A percentile compares a stretch with the other conserved stretches of the same genome.
phyloP scores from a whole-genome alignment of 352 stramenopile genomes.

The Pythium inflatum region DNA sequence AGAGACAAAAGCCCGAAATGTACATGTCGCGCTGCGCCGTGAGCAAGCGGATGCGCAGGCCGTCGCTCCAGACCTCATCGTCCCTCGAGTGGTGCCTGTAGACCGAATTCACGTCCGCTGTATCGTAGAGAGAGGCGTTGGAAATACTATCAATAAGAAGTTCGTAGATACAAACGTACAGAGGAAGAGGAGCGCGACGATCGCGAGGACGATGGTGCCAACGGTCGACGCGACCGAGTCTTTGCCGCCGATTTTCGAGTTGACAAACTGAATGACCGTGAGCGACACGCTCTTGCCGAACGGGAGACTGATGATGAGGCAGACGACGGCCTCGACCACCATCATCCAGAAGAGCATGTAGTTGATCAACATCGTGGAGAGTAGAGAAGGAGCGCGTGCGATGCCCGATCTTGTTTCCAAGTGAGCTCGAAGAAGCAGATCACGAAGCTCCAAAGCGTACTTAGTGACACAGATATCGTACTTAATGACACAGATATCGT shows the following conservation, averaged over 20 bases:
- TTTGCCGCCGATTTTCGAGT: slow-evolving; percentile 43
- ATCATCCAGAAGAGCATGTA: slow-evolving; percentile 63
- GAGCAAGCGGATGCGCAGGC: slow-evolving; percentile 79
- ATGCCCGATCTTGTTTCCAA: background rate
- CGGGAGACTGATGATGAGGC: slow-evolving; percentile 54
- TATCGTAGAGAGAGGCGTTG: background rate
- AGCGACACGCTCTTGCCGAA: slow-evolving; percentile 67
- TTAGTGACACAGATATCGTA: slow-evolving; percentile 17
- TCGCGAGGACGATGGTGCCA: slow-evolving; percentile 54
- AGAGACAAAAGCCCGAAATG: slow-evolving; percentile 85
- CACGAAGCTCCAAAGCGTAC: slow-evolving; percentile 5
- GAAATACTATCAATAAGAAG: background rate
- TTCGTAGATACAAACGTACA: slow-evolving; percentile 44
- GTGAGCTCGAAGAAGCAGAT: slow-evolving; percentile 4
- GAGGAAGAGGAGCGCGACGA: slow-evolving; percentile 74
- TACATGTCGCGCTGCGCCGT: slow-evolving; percentile 85
- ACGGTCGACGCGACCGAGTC: slow-evolving; percentile 51
- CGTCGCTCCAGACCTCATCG: slow-evolving; percentile 64
- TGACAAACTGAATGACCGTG: slow-evolving; percentile 62
- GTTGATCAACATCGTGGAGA: slow-evolving; percentile 60
- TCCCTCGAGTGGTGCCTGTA: slow-evolving; percentile 75
- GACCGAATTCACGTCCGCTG: slow-evolving; percentile 72
- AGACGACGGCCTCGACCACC: slow-evolving; percentile 50
- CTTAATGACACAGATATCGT: slow-evolving; percentile 14
- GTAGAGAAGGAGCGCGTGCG: background rate